Percentiles rank a stretch among this genome's conserved stretches.
Evolutionary conservation across 208 protist genomes (phyloP).

Genomic region (Porcisia hertigi): DNA sequence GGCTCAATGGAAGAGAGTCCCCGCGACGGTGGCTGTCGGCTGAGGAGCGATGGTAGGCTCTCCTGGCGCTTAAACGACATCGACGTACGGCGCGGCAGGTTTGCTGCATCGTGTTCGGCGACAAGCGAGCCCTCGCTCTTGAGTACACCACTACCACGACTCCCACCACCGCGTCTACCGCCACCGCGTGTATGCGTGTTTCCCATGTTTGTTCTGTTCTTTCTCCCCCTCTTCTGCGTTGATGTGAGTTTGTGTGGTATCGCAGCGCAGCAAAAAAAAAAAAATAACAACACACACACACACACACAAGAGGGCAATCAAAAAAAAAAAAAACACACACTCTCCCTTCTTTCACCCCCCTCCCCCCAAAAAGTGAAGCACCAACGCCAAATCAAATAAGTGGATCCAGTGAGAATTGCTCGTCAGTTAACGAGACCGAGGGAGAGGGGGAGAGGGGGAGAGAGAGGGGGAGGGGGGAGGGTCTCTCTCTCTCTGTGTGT

Average conservation of each 20-base stretch:
- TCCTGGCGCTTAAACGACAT: background rate
- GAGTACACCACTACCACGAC: background rate
- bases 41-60: background rate
- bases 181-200: constrained; percentile 3
- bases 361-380: background rate
- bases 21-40: background rate
- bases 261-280: background rate
- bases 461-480: background rate
- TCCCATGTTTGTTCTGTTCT: constrained; percentile 9
- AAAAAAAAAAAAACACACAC: background rate
- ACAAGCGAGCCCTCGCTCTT: background rate
- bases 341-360: background rate
- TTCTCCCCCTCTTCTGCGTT: background rate
- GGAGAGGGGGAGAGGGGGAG: no score
- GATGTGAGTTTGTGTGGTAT: background rate
- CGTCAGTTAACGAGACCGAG: background rate
- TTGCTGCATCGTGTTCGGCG: background rate
- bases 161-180: background rate
- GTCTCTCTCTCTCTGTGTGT: background rate
- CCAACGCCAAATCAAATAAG: background rate
- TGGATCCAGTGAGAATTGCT: background rate
- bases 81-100: background rate
- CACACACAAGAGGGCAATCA: background rate
- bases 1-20: background rate
- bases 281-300: background rate